These are phyloP conservation scores for Ajuga reptans DNA, from an alignment of 305 asterid genomes.

Conservation along the genomic window DNA sequence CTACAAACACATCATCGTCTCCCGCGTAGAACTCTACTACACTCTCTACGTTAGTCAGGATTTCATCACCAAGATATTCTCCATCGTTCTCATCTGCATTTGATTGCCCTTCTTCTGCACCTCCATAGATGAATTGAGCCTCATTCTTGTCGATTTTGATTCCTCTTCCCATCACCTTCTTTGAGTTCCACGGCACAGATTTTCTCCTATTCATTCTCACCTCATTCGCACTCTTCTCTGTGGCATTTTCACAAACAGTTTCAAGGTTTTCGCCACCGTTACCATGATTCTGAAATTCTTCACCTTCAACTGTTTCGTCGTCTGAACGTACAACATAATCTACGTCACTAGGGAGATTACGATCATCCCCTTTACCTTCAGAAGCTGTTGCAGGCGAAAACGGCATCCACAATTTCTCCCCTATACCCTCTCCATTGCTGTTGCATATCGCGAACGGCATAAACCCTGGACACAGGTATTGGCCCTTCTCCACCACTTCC, in stretches of 20 bases:
- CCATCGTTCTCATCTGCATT: conserved; percentile 7
- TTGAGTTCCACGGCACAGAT: conserved; percentile 28
- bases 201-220: conserved; percentile 30
- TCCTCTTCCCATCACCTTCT: conserved; percentile 51
- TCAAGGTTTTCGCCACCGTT: background rate
- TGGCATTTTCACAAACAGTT: background rate
- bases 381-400: conserved; percentile 14
- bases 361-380: background rate
- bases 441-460: conserved; percentile 9
- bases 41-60: background rate
- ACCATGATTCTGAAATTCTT: conserved; percentile 3
- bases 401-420: conserved; percentile 34
- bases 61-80: background rate
- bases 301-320: conserved; percentile 13
- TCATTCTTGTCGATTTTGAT: conserved; percentile 17
- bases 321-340: conserved; percentile 23
- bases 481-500: conserved; percentile 42
- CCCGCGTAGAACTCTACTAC: conserved; percentile 30
- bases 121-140: background rate
- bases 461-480: conserved; percentile 43
- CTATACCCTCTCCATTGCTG: conserved; percentile 13
- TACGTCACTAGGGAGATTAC: background rate
- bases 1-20: conserved; percentile 33
- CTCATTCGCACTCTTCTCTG: background rate
- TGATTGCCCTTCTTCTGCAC: conserved; percentile 17